phyloP scores from a whole-genome alignment of 148 eudicot genomes.

The Tetragonia tetragonoides region DNA sequence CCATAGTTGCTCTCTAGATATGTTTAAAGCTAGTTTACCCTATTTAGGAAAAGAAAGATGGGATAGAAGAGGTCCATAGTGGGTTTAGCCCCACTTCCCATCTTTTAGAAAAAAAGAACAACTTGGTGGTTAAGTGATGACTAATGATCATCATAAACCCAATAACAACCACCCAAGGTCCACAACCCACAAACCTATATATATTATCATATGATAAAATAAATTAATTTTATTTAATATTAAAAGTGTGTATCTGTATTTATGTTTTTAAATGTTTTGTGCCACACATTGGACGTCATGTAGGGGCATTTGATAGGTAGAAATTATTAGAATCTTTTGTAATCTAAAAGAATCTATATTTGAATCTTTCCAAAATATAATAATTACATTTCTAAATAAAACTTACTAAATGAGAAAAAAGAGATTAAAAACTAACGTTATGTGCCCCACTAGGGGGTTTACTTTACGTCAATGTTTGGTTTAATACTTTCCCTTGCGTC shows the following conservation, averaged over 20 bases:
- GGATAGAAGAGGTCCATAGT: conserved; percentile 18
- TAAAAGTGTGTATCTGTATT: conserved; percentile 15
- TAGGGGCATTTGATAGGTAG: conserved; percentile 13
- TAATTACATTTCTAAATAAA: not conserved
- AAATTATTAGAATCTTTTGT: conserved; percentile 19
- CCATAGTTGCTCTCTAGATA: not conserved
- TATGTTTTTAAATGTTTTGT: not conserved
- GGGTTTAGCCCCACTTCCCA: conserved; percentile 22
- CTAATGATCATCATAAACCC: conserved; percentile 14
- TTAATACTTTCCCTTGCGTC: conserved; percentile 6
- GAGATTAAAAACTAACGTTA: conserved; percentile 12
- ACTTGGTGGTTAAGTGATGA: conserved; percentile 24
- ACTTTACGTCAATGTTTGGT: conserved; percentile 14
- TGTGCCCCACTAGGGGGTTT: conserved; percentile 20
- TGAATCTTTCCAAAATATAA: conserved; percentile 24
- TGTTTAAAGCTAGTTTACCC: conserved; percentile 19
- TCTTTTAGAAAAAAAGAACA: conserved; percentile 7
- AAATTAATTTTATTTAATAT: no score
- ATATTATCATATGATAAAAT: not conserved
- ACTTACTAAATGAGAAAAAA: not conserved
- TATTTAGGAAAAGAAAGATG: conserved; percentile 23
- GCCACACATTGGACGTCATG: conserved; percentile 19
- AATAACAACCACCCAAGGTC: conserved; percentile 21
- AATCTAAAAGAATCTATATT: conserved; percentile 11
- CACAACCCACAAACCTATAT: conserved; percentile 11